A percentile compares a stretch with the other conserved stretches of the same genome.
These are phyloP conservation scores for Barnettozyma wickerhamii DNA, from an alignment of 805 yeast species.

Conservation along the genomic window DNA sequence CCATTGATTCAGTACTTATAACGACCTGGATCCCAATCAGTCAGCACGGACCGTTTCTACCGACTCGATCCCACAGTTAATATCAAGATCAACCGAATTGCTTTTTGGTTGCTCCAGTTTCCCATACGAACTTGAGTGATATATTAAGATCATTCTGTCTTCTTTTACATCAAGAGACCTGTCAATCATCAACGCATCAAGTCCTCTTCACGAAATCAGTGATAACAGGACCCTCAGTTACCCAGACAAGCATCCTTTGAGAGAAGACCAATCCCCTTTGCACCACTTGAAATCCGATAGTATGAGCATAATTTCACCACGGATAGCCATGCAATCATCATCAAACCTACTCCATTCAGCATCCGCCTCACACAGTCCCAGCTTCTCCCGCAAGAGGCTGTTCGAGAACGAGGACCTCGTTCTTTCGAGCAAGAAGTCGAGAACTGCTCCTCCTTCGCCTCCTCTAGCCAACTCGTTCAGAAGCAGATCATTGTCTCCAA, in stretches of 20 bases:
- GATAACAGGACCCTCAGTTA: too few species aligned
- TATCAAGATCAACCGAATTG: not conserved
- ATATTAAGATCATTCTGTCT: not conserved
- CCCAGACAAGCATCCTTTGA: too few species aligned
- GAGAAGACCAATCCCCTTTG: not conserved
- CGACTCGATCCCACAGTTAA: too few species aligned
- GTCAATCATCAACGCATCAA: too few species aligned
- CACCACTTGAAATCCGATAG: not conserved
- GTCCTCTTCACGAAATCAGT: too few species aligned
- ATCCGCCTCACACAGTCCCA: conserved; percentile 8
- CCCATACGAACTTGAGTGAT: not conserved
- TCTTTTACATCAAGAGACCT: not conserved
- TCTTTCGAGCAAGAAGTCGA: conserved; percentile 31
- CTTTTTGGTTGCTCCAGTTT: conserved; percentile 9
- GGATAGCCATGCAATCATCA: conserved; percentile 7
- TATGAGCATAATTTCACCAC: conserved; percentile 8
- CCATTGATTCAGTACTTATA: not conserved
- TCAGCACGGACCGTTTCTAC: too few species aligned
- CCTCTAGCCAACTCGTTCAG: conserved; percentile 22
- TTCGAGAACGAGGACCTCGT: conserved; percentile 13
- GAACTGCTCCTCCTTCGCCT: conserved; percentile 44
- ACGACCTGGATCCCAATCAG: too few species aligned
- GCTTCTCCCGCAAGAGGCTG: conserved; percentile 22
- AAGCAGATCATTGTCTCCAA: conserved; percentile 24
- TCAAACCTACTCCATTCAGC: conserved; percentile 6